These are phyloP conservation scores for Trypanosomatidae sp. DNA, from an alignment of 208 protist species.

Conservation along the genomic window DNA sequence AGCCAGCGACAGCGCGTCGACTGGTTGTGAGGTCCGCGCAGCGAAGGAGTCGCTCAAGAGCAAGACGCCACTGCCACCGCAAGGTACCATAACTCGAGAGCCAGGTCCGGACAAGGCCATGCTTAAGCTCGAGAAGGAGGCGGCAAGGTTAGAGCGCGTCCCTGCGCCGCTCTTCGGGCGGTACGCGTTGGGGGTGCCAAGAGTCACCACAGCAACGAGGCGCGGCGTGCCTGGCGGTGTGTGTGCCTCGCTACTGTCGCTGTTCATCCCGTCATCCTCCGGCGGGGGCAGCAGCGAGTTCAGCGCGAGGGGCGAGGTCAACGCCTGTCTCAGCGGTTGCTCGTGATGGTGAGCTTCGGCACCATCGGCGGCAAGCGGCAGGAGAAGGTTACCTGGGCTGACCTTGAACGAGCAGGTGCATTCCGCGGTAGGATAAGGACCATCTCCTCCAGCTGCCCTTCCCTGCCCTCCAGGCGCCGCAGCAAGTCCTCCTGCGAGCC, in stretches of 20 bases:
- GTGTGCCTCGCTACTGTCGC: background rate
- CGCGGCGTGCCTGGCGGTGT: background rate
- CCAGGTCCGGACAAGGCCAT: background rate
- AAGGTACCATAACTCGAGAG: background rate
- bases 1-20: background rate
- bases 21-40: background rate
- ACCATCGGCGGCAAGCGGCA: background rate
- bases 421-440: background rate
- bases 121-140: conserved; percentile 10
- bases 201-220: conserved; percentile 19
- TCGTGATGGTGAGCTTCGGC: background rate
- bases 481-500: background rate
- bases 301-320: background rate
- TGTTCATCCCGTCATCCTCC: background rate
- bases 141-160: conserved; percentile 1
- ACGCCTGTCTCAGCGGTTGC: background rate
- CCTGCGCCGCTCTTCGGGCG: conserved; percentile 6
- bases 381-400: conserved; percentile 8
- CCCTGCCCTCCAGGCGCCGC: background rate
- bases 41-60: conserved; percentile 5
- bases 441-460: background rate
- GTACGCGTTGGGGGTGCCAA: conserved; percentile 22
- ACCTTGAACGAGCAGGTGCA: conserved; percentile 17
- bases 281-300: background rate
- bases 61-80: background rate